A percentile compares a stretch with the other conserved stretches of the same genome.
These are phyloP conservation scores for Grifola frondosa DNA, from an alignment of 1,284 basidiomycete species.

Conservation along the genomic window DNA sequence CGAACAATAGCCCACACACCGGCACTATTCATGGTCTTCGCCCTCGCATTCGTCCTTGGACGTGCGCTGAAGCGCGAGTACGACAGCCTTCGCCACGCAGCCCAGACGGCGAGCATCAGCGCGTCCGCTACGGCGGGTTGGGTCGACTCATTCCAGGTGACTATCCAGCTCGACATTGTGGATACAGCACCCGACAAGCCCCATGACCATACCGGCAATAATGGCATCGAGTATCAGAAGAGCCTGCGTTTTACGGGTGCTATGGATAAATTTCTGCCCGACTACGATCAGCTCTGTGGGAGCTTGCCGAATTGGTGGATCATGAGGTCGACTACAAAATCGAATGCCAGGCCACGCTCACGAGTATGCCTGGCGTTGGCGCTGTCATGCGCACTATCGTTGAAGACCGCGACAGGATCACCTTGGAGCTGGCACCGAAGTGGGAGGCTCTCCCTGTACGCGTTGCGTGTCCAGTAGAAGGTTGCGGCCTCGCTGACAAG, in stretches of 20 bases:
- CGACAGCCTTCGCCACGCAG: conserved; percentile 7
- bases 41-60: conserved; percentile 27
- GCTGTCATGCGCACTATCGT: conserved; percentile 19
- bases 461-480: conserved; percentile 25
- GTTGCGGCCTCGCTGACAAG: conserved; percentile 32
- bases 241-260: conserved; percentile 24
- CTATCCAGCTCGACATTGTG: conserved; percentile 28
- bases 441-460: conserved; percentile 24
- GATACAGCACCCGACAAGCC: conserved; percentile 28
- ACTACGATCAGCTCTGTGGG: conserved; percentile 23
- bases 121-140: conserved; percentile 7
- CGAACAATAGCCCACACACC: conserved; percentile 33
- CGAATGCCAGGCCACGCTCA: conserved; percentile 21
- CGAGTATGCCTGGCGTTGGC: conserved; percentile 18
- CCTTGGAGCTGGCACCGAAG: conserved; percentile 22
- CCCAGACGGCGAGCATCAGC: background rate
- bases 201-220: background rate
- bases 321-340: conserved; percentile 15
- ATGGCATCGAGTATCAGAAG: conserved; percentile 24
- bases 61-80: conserved; percentile 8
- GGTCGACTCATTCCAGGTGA: conserved; percentile 13
- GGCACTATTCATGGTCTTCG: conserved; percentile 31
- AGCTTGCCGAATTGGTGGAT: conserved; percentile 12
- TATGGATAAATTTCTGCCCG: conserved; percentile 19
- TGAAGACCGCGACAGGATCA: conserved; percentile 17